These are phyloP conservation scores for Verruconis gallopava DNA, from an alignment of 2,329 filamentous ascomycete species.

Conservation along the genomic window DNA sequence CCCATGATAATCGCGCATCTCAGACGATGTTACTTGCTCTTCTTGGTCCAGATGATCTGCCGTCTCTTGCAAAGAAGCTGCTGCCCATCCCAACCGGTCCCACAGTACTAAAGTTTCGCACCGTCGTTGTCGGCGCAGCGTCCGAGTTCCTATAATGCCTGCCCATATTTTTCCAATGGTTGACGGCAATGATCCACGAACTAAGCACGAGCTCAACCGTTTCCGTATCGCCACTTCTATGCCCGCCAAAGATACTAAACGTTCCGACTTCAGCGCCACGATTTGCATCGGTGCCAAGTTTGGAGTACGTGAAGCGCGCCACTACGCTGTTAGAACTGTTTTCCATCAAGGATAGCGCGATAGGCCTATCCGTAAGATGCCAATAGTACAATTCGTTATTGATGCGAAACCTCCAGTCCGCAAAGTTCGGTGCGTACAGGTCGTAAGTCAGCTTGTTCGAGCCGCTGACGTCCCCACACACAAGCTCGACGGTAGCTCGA, in stretches of 20 bases:
- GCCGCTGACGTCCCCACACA: background rate
- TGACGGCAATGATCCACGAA: background rate
- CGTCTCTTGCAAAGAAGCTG: background rate
- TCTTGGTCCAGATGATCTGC: background rate
- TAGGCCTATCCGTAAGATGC: background rate
- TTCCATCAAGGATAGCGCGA: slow-evolving; percentile 2
- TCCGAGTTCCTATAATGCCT: slow-evolving; percentile 6
- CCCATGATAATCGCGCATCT: no score
- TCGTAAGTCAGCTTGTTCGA: background rate
- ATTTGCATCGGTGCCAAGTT: slow-evolving; percentile 3
- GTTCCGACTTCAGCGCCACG: slow-evolving; percentile 8
- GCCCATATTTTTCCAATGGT: slow-evolving; percentile 9
- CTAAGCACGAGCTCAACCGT: slow-evolving; percentile 5
- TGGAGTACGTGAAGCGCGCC: slow-evolving; percentile 9
- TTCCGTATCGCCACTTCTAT: background rate
- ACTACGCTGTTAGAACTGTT: slow-evolving; percentile 1
- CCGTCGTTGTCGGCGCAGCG: background rate
- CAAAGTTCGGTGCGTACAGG: slow-evolving; percentile 5
- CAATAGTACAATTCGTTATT: background rate
- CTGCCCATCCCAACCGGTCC: background rate
- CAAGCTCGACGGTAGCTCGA: slow-evolving; percentile 1
- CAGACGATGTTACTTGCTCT: background rate
- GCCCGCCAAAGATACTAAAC: slow-evolving; percentile 4
- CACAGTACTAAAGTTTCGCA: background rate
- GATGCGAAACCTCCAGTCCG: slow-evolving; percentile 4